Percentiles rank a stretch among this genome's conserved stretches.
phyloP scores from a whole-genome alignment of 495 filamentous ascomycete species.

The Parathielavia hyrcaniae region DNA sequence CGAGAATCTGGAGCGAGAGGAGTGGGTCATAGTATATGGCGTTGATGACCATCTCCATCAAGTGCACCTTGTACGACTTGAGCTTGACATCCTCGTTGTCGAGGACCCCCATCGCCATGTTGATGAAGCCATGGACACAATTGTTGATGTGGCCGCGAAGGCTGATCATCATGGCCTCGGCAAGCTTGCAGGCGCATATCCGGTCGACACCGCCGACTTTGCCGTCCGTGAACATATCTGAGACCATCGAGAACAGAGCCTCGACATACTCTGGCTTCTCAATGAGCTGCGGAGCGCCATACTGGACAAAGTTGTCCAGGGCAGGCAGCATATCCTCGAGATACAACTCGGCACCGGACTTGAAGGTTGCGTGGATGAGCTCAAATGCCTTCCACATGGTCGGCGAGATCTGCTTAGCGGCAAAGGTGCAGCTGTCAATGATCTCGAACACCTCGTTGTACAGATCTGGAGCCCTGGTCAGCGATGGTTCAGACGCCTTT shows the following conservation, averaged over 20 bases:
- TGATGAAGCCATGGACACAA: constrained; percentile 78
- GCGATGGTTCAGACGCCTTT: background rate
- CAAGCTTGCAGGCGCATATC: constrained; percentile 98
- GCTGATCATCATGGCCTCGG: constrained; percentile 93
- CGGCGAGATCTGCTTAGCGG: constrained; percentile 86
- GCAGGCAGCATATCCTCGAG: constrained; percentile 99
- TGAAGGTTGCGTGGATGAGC: constrained; percentile 93
- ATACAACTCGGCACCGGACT: constrained; percentile 91
- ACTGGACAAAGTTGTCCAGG: constrained; percentile 93
- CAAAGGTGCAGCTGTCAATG: constrained; percentile 98
- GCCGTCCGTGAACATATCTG: constrained; percentile 62
- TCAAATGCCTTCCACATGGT: constrained; percentile 99
- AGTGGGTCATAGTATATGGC: constrained; percentile 92
- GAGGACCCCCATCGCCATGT: constrained; percentile 79
- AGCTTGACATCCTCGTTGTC: constrained; percentile 62
- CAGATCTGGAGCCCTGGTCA: constrained; percentile 50
- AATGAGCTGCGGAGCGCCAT: constrained; percentile 70
- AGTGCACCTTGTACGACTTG: constrained; percentile 87
- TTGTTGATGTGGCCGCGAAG: constrained; percentile 85
- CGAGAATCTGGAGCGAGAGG: constrained; percentile 74
- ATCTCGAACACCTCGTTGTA: constrained; percentile 99
- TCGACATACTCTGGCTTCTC: constrained; percentile 80
- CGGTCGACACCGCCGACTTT: constrained; percentile 92
- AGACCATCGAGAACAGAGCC: constrained; percentile 77
- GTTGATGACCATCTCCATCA: constrained; percentile 99